Evolutionary conservation across 2,329 filamentous ascomycete species (phyloP), one percentile per base, ranked within the genome.

Genomic region (Didymella pomorum): DNA sequence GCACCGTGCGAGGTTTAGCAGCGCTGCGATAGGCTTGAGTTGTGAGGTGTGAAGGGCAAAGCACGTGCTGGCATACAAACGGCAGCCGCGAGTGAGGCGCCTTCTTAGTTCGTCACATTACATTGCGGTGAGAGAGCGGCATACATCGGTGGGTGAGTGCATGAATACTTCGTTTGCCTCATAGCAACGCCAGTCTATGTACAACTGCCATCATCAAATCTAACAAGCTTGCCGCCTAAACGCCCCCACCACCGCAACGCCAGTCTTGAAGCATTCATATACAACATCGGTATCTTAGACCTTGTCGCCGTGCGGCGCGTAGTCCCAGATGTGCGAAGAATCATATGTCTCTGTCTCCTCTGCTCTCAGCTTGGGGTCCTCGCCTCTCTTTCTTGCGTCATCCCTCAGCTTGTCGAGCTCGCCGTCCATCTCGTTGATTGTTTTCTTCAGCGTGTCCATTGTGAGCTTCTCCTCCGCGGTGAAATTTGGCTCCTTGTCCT

Each of bases 291-390:
- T 26, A 42, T 23, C 51, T 18, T 8, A 14, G n/a, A 23, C 14
- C 41, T 63, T 67, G 29, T 66, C 53, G 25, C 50, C 55, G 31
- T 73, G 64, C 12, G 71, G 71, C 26, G 72, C 68, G 64, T 75
- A 73, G 41, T 78, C 73, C 75, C 72, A 76, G 26, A 77, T 76
- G 39, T 74, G 69, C 21, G 50, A 63, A 25, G 68, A 72, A 53
- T 76, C 72, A 39, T 63, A 76, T 28, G 58, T 65, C 63, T 77
- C 74, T 14, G 68, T 76, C 61, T 77, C 74, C 46, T 74, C 71
- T 25, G 63, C 65, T 35, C 74, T 64, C 28, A 56, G 58, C 50
- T 71, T 68, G 1, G 67, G 66, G 49, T 75, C 70, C n/a, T 76
- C 65, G 1, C 75, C 75, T 37, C 75, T 67, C 62, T 73, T 70